Conservation (phyloP, 2,329 filamentous ascomycete species). For the Paracoccidioides brasiliensis region DNA sequence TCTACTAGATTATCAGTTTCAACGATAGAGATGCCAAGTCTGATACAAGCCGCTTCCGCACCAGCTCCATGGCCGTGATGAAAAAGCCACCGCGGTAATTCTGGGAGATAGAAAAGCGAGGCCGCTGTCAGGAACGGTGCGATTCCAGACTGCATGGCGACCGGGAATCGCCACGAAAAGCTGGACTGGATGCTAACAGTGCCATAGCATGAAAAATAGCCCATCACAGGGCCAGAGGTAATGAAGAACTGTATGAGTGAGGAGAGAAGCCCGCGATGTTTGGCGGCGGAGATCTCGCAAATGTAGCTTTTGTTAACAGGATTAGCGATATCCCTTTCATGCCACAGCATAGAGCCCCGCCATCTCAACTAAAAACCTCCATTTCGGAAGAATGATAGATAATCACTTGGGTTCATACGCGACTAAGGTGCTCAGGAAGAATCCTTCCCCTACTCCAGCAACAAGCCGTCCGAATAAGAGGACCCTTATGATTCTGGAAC, state of each 20-base stretch:
- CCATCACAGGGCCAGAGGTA: conserved; percentile 38
- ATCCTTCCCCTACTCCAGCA: conserved; percentile 46
- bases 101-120: conserved; percentile 34
- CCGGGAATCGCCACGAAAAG: conserved; percentile 45
- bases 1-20: conserved; percentile 32
- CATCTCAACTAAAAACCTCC: not conserved
- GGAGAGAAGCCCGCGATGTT: conserved; percentile 38
- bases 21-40: conserved; percentile 32
- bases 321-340: not conserved
- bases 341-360: too few species aligned
- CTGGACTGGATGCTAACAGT: conserved; percentile 35
- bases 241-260: conserved; percentile 42
- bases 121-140: conserved; percentile 14
- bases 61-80: conserved; percentile 35
- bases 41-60: conserved; percentile 31
- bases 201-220: conserved; percentile 50
- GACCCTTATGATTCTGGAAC: conserved; percentile 35
- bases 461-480: conserved; percentile 44
- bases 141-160: conserved; percentile 31
- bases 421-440: conserved; percentile 44
- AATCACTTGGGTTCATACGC: conserved; percentile 26
- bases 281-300: conserved; percentile 46
- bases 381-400: not conserved
- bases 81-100: conserved; percentile 47
- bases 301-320: conserved; percentile 33